A percentile compares a stretch with the other conserved stretches of the same genome.
Conservation (phyloP, 2,329 filamentous ascomycete species). For the Sporothrix euskadiensis region DNA sequence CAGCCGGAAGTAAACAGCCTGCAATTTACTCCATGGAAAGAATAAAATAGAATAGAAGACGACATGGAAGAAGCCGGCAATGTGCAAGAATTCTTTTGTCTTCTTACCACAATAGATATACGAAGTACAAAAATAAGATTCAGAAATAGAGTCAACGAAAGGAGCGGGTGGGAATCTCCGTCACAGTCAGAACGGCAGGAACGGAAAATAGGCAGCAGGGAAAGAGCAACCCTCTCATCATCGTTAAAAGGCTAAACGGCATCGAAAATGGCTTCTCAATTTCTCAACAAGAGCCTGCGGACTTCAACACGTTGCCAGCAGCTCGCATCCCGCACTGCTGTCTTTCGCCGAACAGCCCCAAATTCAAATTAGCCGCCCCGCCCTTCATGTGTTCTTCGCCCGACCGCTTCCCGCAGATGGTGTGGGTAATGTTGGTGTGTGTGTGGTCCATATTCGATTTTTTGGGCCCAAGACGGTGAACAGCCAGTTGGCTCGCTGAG, state of each 20-base stretch:
- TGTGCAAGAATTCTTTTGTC: background rate
- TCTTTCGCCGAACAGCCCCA: constrained; percentile 16
- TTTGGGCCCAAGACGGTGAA: background rate
- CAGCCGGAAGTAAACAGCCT: constrained; percentile 11
- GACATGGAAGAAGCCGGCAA: background rate
- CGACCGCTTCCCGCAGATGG: constrained; percentile 12
- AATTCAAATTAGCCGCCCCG: background rate
- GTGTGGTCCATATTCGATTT: background rate
- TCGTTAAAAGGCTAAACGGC: background rate
- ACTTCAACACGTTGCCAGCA: background rate
- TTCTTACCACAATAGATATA: too few species aligned
- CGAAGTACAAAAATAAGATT: background rate
- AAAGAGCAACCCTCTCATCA: background rate
- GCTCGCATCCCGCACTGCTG: background rate
- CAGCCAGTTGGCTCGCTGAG: background rate
- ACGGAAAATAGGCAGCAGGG: background rate
- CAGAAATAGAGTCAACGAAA: constrained; percentile 7
- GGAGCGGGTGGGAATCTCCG: background rate
- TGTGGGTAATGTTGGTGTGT: background rate
- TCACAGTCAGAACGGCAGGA: background rate
- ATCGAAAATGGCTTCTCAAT: background rate
- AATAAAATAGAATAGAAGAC: background rate
- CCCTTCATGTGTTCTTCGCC: background rate
- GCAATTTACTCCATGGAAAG: background rate
- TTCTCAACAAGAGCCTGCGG: background rate